phyloP scores from a whole-genome alignment of 2,329 filamentous ascomycete genomes.

The Colletotrichum godetiae region DNA sequence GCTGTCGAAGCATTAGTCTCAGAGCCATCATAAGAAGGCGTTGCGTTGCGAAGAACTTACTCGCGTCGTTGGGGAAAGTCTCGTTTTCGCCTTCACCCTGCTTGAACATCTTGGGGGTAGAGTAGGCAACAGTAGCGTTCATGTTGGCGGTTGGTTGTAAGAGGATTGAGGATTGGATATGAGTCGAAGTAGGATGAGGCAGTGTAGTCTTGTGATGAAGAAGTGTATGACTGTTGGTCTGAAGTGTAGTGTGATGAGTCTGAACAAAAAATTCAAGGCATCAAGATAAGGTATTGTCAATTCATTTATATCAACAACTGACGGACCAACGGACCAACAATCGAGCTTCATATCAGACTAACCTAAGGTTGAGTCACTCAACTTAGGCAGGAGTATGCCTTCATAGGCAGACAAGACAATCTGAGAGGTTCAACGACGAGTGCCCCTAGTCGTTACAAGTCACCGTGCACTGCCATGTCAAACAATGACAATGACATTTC shows the following conservation, averaged over 20 bases:
- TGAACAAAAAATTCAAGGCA: not conserved
- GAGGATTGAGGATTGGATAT: not conserved
- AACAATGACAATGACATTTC: not conserved
- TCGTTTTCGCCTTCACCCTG: not conserved
- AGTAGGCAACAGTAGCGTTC: not conserved
- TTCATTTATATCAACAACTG: not conserved
- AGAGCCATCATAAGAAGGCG: no score
- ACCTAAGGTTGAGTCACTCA: not conserved
- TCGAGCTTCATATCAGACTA: not conserved
- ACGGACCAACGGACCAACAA: not conserved
- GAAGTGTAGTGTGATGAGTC: not conserved
- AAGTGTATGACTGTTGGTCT: not conserved
- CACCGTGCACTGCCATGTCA: not conserved
- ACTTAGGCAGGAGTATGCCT: not conserved
- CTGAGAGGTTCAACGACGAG: not conserved
- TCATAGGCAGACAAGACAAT: slow-evolving; percentile 11
- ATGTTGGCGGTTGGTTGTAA: not conserved
- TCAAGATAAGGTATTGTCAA: not conserved
- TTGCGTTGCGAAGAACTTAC: not conserved
- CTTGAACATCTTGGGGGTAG: not conserved
- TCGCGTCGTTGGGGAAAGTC: slow-evolving; percentile 11
- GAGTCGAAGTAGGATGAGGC: not conserved
- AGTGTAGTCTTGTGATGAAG: not conserved
- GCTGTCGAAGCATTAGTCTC: not conserved
- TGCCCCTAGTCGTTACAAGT: not conserved